phyloP scores from a whole-genome alignment of 306 rosid genomes.

The Cyamopsis tetragonoloba region DNA sequence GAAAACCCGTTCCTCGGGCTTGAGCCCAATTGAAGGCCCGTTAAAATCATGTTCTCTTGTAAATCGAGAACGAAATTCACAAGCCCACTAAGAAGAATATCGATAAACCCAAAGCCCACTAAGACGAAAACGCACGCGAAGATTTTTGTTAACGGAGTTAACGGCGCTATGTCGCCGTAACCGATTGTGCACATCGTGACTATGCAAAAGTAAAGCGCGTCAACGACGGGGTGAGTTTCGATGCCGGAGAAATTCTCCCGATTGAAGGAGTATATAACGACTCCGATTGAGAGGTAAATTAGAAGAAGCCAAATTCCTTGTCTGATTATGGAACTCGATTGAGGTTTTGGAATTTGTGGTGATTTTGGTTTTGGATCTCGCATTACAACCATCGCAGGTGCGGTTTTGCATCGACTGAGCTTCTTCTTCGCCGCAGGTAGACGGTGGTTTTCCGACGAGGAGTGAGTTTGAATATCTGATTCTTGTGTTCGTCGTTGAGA shows the following conservation, averaged over 20 bases:
- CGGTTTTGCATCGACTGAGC: constrained; percentile 69
- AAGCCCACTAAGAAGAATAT: constrained; percentile 66
- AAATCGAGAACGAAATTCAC: constrained; percentile 67
- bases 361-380: constrained; percentile 38
- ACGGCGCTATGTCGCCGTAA: constrained; percentile 74
- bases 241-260: constrained; percentile 51
- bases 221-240: constrained; percentile 69
- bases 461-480: constrained; percentile 22
- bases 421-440: constrained; percentile 23
- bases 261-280: constrained; percentile 61
- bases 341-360: constrained; percentile 45
- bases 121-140: constrained; percentile 73
- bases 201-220: constrained; percentile 77
- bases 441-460: background rate
- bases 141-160: constrained; percentile 48
- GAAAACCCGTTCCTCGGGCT: constrained; percentile 39
- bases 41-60: constrained; percentile 60
- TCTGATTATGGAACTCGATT: constrained; percentile 46
- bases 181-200: constrained; percentile 92
- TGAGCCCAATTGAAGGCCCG: constrained; percentile 44
- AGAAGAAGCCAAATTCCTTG: constrained; percentile 56
- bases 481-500: background rate
- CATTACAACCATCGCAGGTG: constrained; percentile 63
- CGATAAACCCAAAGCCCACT: constrained; percentile 79
- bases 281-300: constrained; percentile 59